Evolutionary conservation across 805 yeast genomes (phyloP).

Genomic region (Metschnikowia matae): DNA sequence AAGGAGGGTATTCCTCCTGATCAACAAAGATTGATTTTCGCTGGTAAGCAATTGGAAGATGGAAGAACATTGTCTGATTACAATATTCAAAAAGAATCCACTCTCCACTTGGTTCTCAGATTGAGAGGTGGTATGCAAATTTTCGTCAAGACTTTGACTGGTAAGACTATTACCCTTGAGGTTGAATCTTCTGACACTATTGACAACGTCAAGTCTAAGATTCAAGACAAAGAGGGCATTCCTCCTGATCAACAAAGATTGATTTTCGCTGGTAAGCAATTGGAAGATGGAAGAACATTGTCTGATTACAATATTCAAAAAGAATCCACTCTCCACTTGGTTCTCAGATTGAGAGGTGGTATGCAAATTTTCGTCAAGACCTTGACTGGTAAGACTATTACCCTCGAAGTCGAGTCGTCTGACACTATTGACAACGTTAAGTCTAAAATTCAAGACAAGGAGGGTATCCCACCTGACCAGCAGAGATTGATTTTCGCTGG

Average conservation of each 20-base stretch:
- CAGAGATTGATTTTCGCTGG: slow-evolving; percentile 61
- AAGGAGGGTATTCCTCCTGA: too few species aligned
- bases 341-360: slow-evolving; percentile 98
- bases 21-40: slow-evolving; percentile 41
- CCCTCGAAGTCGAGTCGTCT: too few species aligned
- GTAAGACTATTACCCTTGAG: too few species aligned
- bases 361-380: slow-evolving; percentile 21
- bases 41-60: slow-evolving; percentile 47
- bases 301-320: slow-evolving; percentile 98
- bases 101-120: slow-evolving; percentile 22
- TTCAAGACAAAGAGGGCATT: too few species aligned
- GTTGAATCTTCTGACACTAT: too few species aligned
- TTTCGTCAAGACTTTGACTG: slow-evolving; percentile 48
- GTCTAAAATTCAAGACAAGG: too few species aligned
- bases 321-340: slow-evolving; percentile 95
- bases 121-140: slow-evolving; percentile 54
- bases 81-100: slow-evolving; percentile 46
- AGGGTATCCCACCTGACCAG: too few species aligned
- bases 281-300: slow-evolving; percentile 93
- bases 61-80: slow-evolving; percentile 33
- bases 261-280: slow-evolving; percentile 89
- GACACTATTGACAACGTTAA: too few species aligned
- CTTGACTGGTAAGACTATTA: too few species aligned
- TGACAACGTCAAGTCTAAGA: too few species aligned
- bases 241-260: too few species aligned